Base-by-base conservation (phyloP, 306 rosid species). In the Hippophae rhamnoides region DNA sequence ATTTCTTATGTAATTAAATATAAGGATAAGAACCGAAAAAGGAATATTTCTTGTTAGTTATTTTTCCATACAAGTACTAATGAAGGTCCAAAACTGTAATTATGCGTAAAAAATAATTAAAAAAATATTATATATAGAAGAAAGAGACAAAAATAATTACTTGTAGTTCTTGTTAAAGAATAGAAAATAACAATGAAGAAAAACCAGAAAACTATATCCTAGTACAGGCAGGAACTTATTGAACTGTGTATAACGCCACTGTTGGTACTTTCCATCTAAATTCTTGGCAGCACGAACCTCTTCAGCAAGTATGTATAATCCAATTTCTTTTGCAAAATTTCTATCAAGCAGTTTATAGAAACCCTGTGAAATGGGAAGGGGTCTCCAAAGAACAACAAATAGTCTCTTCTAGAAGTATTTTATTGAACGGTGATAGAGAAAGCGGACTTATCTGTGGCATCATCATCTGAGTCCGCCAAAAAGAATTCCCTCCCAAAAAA, bases 221-320 rank as follows among this genome's bases (percentile, higher is more conserved):
- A 3, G 4, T 27, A 27, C 38, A 2, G 38, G 38, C 38, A 2
- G 4, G 38, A 27, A 27, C 38, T 27, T 27, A 27, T 27, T 27
- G 38, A 8, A 23, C 49, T 41, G 44, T 41, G 25, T 41, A 57
- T 55, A n/a, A 45, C 14, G 58, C 47, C 56, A 27, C 66, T 58
- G 47, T 66, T 57, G 58, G 64, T 50, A 13, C 65, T 58, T 74
- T 64, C 69, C 62, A 60, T 67, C 85, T 71, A 72, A 79, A 83
- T 83, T 76, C 78, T 60, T 77, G 68, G 78, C 72, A 70, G 71
- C 74, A 41, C 66, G 63, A 62, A 58, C 48, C 14, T 8, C 44
- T 47, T 68, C 74, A 66, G 51, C 70, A 65, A 69, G 67, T 66
- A 68, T 74, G 75, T 51, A 65, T 62, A 64, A 70, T 64, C 61